phyloP scores from a whole-genome alignment of 1,284 basidiomycete species.

The Cutaneotrichosporon sp. region DNA sequence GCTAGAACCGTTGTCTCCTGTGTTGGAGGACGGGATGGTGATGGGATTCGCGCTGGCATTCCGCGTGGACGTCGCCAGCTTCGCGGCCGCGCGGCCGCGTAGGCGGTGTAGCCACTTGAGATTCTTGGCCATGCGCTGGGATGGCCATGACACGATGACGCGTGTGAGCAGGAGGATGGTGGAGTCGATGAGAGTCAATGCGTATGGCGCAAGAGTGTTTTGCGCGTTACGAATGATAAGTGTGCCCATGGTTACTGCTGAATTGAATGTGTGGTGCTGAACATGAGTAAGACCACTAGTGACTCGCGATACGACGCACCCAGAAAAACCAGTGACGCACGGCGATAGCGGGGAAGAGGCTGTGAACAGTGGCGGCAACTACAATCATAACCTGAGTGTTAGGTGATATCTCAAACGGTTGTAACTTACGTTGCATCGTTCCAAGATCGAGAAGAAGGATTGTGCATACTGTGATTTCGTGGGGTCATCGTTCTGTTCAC shows the following conservation, averaged over 20 bases:
- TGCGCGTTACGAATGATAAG: constrained; percentile 26
- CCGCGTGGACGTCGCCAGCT: neutral
- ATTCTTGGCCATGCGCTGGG: constrained; percentile 22
- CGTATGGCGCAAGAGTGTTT: constrained; percentile 23
- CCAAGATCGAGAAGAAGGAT: constrained; percentile 26
- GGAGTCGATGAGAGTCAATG: constrained; percentile 25
- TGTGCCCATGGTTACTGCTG: constrained; percentile 33
- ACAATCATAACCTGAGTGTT: constrained; percentile 24
- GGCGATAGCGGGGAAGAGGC: constrained; percentile 23
- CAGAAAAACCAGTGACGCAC: constrained; percentile 28
- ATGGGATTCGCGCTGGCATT: no score
- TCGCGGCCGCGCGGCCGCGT: constrained; percentile 10
- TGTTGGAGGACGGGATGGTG: no score
- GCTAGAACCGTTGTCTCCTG: no score
- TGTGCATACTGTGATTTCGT: constrained; percentile 16
- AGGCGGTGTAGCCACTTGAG: constrained; percentile 28
- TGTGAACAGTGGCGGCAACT: constrained; percentile 24
- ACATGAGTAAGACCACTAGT: no score
- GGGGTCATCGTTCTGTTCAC: constrained; percentile 20
- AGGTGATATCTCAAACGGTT: neutral
- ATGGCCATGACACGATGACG: constrained; percentile 16
- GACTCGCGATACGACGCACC: no score
- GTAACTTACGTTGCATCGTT: constrained; percentile 24
- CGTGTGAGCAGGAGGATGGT: constrained; percentile 23
- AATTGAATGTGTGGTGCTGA: constrained; percentile 32